Percentiles rank a stretch among this genome's conserved stretches.
Evolutionary conservation across 257 asterid species (phyloP).

Genomic region (Plantago major): DNA sequence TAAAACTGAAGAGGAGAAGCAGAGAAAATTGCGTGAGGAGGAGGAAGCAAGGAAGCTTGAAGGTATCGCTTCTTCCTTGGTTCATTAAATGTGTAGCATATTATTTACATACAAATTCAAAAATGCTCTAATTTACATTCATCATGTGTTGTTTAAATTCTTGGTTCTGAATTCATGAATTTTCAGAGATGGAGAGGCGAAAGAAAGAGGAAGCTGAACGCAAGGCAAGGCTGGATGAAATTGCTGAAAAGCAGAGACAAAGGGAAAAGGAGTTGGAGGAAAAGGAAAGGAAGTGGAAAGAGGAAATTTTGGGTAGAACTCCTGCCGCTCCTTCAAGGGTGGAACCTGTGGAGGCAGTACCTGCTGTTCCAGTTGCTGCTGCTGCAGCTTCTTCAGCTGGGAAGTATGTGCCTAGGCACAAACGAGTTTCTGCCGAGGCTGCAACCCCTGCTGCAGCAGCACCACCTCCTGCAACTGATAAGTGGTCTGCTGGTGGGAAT

Average conservation of each 20-base stretch:
- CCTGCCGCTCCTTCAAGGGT: conserved; percentile 25
- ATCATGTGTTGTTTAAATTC: not conserved
- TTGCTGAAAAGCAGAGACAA: conserved; percentile 77
- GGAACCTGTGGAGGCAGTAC: conserved; percentile 34
- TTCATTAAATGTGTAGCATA: not conserved
- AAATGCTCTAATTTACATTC: not conserved
- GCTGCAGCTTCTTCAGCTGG: conserved; percentile 29
- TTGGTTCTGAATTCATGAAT: conserved; percentile 1
- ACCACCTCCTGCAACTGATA: conserved; percentile 56
- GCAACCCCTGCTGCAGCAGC: conserved; percentile 34
- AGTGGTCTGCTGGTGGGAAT: conserved; percentile 37
- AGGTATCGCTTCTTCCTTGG: conserved; percentile 40
- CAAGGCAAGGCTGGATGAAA: conserved; percentile 70
- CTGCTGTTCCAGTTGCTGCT: conserved; percentile 35
- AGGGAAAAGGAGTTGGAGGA: conserved; percentile 71
- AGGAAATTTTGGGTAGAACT: conserved; percentile 38
- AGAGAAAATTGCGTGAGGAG: conserved; percentile 61
- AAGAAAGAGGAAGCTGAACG: conserved; percentile 69
- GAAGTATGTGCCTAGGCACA: conserved; percentile 47
- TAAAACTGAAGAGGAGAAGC: conserved; percentile 69
- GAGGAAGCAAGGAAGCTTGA: conserved; percentile 80
- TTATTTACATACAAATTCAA: not conserved
- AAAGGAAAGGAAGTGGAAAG: conserved; percentile 43
- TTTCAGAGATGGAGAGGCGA: conserved; percentile 61
- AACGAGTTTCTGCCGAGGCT: conserved; percentile 9